Percentiles rank a stretch among this genome's conserved stretches.
Evolutionary conservation across 768 basidiomycete genomes (phyloP).

Genomic region (Tylopilus sp.): DNA sequence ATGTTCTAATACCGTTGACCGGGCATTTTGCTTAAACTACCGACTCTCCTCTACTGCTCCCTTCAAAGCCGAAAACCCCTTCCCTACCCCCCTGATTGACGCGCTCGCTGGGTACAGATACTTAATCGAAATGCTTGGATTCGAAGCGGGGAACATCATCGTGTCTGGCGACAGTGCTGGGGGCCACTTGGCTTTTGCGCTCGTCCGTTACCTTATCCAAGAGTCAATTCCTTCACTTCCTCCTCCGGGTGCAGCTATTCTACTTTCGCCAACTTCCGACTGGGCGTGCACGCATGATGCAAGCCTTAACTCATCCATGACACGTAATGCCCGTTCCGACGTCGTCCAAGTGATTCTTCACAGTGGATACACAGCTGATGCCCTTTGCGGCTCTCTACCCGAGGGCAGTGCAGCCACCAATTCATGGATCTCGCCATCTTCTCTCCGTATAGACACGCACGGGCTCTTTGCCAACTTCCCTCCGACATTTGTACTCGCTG

Average conservation of each 20-base stretch:
- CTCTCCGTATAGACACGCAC: slow-evolving; percentile 2
- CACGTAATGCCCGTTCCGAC: slow-evolving; percentile 1
- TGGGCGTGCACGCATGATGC: slow-evolving; percentile 1
- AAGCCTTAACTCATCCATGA: background rate
- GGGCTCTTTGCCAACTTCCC: slow-evolving; percentile 27
- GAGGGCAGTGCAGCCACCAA: slow-evolving; percentile 2
- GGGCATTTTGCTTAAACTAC: slow-evolving; percentile 4
- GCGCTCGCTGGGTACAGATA: slow-evolving; percentile 5
- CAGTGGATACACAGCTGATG: background rate
- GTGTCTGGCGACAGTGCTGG: too few relatives aligned
- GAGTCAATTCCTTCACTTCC: background rate
- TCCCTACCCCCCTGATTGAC: background rate
- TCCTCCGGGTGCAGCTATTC: background rate
- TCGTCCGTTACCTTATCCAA: background rate
- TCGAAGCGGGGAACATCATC: slow-evolving; percentile 1
- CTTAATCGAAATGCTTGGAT: slow-evolving; percentile 2
- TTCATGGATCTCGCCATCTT: slow-evolving; percentile 12
- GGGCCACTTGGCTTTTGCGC: background rate
- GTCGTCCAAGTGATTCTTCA: background rate
- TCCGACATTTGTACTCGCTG: slow-evolving; percentile 24
- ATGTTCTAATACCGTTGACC: background rate
- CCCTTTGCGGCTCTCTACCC: slow-evolving; percentile 9
- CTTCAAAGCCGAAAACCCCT: background rate
- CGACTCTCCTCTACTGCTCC: slow-evolving; percentile 1
- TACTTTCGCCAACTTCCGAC: background rate